Conservation (phyloP, 2,329 filamentous ascomycete genomes). For the Parastagonospora avenae region DNA sequence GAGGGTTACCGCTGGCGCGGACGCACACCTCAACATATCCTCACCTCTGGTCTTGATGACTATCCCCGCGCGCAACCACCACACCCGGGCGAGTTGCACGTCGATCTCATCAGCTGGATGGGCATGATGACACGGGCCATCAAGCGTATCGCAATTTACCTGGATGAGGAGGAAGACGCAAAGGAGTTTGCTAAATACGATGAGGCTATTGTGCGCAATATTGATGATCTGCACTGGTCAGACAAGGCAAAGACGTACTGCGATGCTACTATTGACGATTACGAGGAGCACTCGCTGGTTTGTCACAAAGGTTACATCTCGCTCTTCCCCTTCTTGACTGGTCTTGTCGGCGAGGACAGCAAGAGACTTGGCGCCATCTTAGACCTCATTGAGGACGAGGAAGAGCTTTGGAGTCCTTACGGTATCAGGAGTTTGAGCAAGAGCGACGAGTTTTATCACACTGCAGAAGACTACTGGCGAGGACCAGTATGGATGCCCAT, state of each 20-base stretch:
- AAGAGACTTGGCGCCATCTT: conserved; percentile 75
- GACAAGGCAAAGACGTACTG: conserved; percentile 82
- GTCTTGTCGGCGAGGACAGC: conserved; percentile 75
- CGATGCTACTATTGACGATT: conserved; percentile 93
- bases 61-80: conserved; percentile 93
- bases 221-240: conserved; percentile 93
- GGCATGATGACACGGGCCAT: conserved; percentile 94
- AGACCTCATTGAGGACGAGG: conserved; percentile 77
- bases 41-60: conserved; percentile 94
- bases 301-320: conserved; percentile 98
- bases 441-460: conserved; percentile 81
- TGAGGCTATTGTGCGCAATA: conserved; percentile 79
- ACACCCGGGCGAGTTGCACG: conserved; percentile 92
- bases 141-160: conserved; percentile 73
- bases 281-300: conserved; percentile 85
- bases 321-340: conserved; percentile 88
- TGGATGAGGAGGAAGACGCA: conserved; percentile 78
- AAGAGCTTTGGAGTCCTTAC: conserved; percentile 86
- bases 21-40: conserved; percentile 80
- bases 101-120: conserved; percentile 95
- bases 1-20: conserved; percentile 97
- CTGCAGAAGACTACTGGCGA: conserved; percentile 96
- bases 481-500: conserved; percentile 97
- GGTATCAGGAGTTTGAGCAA: conserved; percentile 91
- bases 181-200: conserved; percentile 73